Base-by-base conservation (phyloP, 2,329 filamentous ascomycete genomes). In the Arthrobotrys entomopaga region DNA sequence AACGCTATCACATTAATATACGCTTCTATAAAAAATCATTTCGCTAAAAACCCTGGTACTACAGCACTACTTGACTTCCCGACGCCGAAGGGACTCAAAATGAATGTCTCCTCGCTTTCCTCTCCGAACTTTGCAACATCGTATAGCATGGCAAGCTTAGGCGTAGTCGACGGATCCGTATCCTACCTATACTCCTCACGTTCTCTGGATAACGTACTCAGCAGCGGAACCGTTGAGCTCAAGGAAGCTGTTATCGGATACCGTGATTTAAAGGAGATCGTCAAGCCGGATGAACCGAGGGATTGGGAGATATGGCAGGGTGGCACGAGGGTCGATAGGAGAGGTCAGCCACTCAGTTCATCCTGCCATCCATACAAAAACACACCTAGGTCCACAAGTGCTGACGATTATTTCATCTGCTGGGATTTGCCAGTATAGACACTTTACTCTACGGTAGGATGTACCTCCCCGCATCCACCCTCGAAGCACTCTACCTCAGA, bases 181-280 rank as follows among this genome's bases (percentile, higher is more conserved):
- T 96, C 93, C 13, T 99, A 98, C 82, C 87, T 99, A 63, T 98
- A 96, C 84, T 96, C 93, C 56, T 96, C 92, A 1, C 85, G 95
- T 7, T 89, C 92, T 11, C 86, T 98, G 66, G 83, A 85, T 43
- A 85, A 89, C 59, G 83, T 87, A 83, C 76, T 85, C 81, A 87
- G 88, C 81, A 96, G 92, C 78, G 88, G 89, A 54, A 84, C 87
- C 20, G 89, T 97, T 42, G 88, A 92, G 13, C 84, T 99, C 8
- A 89, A 89, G 34, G 86, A 89, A 77, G 86, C 97, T 20, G 87
- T 97, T 57, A 88, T 88, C 65, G 93, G 94, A 0, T 98, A 97
- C 81, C 87, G 90, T 67, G 90, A 93, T 77, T 84, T 97, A 19
- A 85, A 88, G 77, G 89, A 91, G 76, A 84, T 93, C 16, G 81